A percentile compares a stretch with the other conserved stretches of the same genome.
These are phyloP conservation scores for Carex parvula DNA, from an alignment of 176 grass and related monocot genomes.

Conservation along the genomic window DNA sequence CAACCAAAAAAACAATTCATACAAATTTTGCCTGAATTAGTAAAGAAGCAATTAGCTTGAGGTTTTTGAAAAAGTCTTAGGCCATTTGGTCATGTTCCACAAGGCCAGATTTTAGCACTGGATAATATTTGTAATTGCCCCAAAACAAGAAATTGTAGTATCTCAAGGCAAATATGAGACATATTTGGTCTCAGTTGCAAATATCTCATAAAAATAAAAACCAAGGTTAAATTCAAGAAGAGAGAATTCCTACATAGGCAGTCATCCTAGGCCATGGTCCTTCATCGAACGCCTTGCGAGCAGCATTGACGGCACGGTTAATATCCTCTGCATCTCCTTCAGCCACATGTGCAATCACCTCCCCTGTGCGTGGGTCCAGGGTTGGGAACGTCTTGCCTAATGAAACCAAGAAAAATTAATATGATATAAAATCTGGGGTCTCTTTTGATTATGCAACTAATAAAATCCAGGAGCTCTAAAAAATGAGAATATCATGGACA, in stretches of 20 bases:
- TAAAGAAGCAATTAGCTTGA: not conserved
- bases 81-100: not conserved
- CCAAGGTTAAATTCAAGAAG: not conserved
- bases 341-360: slow-evolving; percentile 55
- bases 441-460: not conserved
- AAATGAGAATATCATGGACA: not conserved
- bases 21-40: not conserved
- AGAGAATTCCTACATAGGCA: slow-evolving; percentile 54
- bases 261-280: slow-evolving; percentile 90
- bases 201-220: not conserved
- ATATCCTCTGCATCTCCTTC: slow-evolving; percentile 74
- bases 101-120: not conserved
- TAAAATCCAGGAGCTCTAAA: not conserved
- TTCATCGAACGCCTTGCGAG: slow-evolving; percentile 80
- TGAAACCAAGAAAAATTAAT: slow-evolving; percentile 2
- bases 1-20: not conserved
- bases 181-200: not conserved
- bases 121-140: not conserved
- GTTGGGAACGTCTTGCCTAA: slow-evolving; percentile 81
- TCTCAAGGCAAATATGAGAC: not conserved
- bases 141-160: not conserved
- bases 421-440: not conserved
- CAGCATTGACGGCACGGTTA: slow-evolving; percentile 62
- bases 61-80: not conserved
- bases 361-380: slow-evolving; percentile 60